Evolutionary conservation across 2,329 filamentous ascomycete genomes (phyloP).

Genomic region (Cytospora mali): DNA sequence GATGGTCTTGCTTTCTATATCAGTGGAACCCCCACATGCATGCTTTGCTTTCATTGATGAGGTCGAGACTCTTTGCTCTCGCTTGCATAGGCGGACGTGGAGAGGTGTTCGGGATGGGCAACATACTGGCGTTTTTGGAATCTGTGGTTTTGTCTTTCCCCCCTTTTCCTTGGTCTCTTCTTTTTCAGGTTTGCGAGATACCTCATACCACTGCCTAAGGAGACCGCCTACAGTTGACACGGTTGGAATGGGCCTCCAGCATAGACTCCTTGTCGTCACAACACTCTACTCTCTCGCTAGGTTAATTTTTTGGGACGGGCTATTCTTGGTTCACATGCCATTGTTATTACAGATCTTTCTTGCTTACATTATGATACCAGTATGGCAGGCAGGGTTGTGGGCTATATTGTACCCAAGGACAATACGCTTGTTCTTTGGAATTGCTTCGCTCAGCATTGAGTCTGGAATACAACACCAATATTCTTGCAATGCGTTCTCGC

Average conservation of each 20-base stretch:
- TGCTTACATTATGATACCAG: conserved; percentile 24
- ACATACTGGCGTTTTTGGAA: conserved; percentile 23
- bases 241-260: conserved; percentile 9
- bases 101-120: conserved; percentile 34
- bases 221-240: conserved; percentile 8
- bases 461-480: conserved; percentile 14
- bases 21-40: neutral
- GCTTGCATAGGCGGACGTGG: conserved; percentile 30
- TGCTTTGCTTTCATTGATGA: conserved; percentile 3
- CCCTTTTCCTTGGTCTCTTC: neutral
- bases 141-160: too few species aligned
- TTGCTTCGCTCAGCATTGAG: conserved; percentile 8
- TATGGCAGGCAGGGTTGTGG: neutral
- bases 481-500: neutral
- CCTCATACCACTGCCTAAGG: conserved; percentile 6
- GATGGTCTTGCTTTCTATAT: neutral
- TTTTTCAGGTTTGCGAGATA: conserved; percentile 15
- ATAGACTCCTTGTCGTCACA: conserved; percentile 27
- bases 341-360: conserved; percentile 27
- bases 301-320: conserved; percentile 1
- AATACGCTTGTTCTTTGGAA: conserved; percentile 22
- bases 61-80: conserved; percentile 17
- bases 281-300: conserved; percentile 3
- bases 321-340: conserved; percentile 27
- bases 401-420: neutral